Evolutionary conservation across 1,284 basidiomycete species (phyloP), one percentile per base, ranked within the genome.

Genomic region (Rhodotorula glutinis): DNA sequence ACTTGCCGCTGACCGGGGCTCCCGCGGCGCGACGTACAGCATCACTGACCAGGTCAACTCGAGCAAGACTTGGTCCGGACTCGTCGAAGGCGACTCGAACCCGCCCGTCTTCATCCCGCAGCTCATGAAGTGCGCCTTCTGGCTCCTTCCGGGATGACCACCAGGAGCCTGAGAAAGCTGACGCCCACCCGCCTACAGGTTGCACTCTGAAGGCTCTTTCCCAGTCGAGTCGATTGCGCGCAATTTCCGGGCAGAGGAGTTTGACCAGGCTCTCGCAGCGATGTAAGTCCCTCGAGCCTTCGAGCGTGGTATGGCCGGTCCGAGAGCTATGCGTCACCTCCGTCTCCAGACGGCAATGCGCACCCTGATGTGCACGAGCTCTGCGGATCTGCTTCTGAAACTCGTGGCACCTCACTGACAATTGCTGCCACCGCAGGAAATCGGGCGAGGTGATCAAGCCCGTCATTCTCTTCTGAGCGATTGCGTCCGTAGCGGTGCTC

Each of bases 181-280:
- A 51, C 21, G 25, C n/a, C 13, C 7, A 27, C 25, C 16, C 11
- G 25, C 16, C 49, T 25, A 25, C 49, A 51, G 49, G 25, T 27
- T 51, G 49, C 25, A 60, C 62, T 43, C 62, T 7, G 59, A 66
- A 16, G 69, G 69, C 3, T 49, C 60, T 19, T 74, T 75, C 65
- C 71, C 74, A 0, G 57, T 75, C 30, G 74, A 74, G 44, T 65
- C 67, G 44, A 70, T 74, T 49, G 60, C 57, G 49, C 70, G 69
- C 53, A 57, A 60, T 27, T 75, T 68, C 57, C 19, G 40, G n/a
- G 58, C 63, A 27, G 69, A 66, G 23, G 25, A 74, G 27, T 55
- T 74, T 21, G 74, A 75, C 19, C 63, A 74, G 3, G 74, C 74
- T 1, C 49, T 75, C 7, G 63, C 69, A 14, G 74, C 66, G 4